phyloP scores from a whole-genome alignment of 805 yeast species.

The Metschnikowia lunata region DNA sequence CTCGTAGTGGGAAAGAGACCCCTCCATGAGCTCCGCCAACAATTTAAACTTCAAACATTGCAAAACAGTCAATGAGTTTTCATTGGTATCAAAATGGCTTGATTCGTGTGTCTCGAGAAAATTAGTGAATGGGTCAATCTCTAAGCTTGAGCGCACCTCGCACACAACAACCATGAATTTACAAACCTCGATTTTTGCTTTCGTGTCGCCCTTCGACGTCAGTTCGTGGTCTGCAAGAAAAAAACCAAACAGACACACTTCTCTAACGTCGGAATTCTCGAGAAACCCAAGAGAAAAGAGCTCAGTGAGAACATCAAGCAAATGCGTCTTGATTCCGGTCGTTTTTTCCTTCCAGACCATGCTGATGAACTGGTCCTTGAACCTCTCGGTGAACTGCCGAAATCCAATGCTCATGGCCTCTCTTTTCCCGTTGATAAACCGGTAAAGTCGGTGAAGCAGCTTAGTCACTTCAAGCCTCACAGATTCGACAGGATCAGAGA shows the following conservation, averaged over 20 bases:
- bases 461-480: constrained; percentile 66
- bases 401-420: constrained; percentile 51
- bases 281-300: constrained; percentile 59
- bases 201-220: constrained; percentile 14
- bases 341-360: constrained; percentile 49
- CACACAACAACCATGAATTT: constrained; percentile 48
- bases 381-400: constrained; percentile 74
- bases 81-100: constrained; percentile 21
- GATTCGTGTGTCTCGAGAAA: constrained; percentile 28
- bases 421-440: constrained; percentile 17
- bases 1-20: constrained; percentile 10
- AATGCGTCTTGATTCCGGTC: constrained; percentile 46
- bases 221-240: constrained; percentile 9
- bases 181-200: constrained; percentile 45
- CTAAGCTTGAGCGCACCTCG: constrained; percentile 33
- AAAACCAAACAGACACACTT: constrained; percentile 20
- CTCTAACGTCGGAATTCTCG: constrained; percentile 48
- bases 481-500: constrained; percentile 60
- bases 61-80: constrained; percentile 18
- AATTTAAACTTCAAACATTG: constrained; percentile 20
- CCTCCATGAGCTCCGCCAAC: constrained; percentile 14
- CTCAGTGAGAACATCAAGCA: constrained; percentile 51
- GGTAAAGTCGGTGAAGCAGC: constrained; percentile 48
- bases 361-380: constrained; percentile 59
- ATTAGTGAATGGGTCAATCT: constrained; percentile 30